Conservation (phyloP, 441 rosid genomes). For the Gossypium lobatum region DNA sequence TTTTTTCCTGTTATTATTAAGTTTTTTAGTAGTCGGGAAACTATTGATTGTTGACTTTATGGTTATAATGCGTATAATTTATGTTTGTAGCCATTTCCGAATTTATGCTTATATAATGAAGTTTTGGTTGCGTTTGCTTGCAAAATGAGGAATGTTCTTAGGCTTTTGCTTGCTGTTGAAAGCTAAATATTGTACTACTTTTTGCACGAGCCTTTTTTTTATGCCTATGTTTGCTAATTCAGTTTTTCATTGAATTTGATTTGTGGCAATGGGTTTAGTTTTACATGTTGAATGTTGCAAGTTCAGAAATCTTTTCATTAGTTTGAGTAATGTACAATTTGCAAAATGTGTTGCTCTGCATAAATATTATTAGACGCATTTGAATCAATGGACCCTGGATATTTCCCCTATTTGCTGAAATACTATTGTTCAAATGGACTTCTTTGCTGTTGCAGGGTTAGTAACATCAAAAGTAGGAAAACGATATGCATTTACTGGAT, state of each 20-base stretch:
- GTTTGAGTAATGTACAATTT: not conserved
- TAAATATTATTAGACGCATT: not conserved
- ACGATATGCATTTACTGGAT: constrained; percentile 79
- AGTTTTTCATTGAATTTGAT: not conserved
- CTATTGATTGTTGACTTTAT: not conserved
- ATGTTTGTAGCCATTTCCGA: not conserved
- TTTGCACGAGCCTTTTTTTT: not conserved
- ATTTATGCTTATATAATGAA: not conserved
- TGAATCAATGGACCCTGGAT: not conserved
- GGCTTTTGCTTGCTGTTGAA: not conserved
- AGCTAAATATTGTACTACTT: not conserved
- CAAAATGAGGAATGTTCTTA: not conserved
- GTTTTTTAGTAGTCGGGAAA: not conserved
- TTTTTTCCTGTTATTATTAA: not conserved
- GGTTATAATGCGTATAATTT: not conserved
- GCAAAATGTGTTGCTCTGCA: not conserved
- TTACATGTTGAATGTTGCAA: not conserved
- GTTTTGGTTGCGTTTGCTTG: not conserved
- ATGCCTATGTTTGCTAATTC: not conserved
- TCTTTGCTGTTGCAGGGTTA: constrained; percentile 57
- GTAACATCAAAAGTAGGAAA: constrained; percentile 90
- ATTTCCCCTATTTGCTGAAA: not conserved
- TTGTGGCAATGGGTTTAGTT: not conserved
- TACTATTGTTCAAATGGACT: constrained; percentile 6
- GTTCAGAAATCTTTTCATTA: not conserved